Base-by-base conservation (phyloP, 2,329 filamentous ascomycete genomes). In the Curvularia verruculosa region DNA sequence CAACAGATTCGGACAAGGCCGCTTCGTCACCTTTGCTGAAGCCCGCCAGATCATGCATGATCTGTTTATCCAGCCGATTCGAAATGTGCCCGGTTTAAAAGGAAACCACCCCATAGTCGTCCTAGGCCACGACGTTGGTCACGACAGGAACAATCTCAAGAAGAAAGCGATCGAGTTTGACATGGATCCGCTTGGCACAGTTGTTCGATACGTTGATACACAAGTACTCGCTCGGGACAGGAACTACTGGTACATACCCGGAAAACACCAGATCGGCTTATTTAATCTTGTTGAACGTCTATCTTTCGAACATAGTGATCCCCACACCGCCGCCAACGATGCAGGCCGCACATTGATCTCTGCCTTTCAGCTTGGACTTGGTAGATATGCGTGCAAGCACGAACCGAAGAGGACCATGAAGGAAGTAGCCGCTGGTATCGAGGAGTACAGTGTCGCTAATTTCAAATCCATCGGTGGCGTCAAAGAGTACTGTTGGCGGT, bases 251-350 rank as follows among this genome's bases (percentile, higher is more conserved):
- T 3, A 24, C 6, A 26, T 52, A 36, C 19, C 12, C 8, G 37
- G 37, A 3, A 58, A 52, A 1, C 47, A 63, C 9, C 52, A 58
- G 6, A 61, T 67, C 10, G 61, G 66, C 0, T 47, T 70, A 6
- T 24, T 9, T 1, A 28, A 40, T 1, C 56, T 68, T 7, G 60
- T 60, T 2, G 24, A 44, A 9, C 28, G 41, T 2, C 40, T 64
- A 18, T 51, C 43, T 6, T 64, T 70, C n/a, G 44, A 59, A 5
- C 61, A 66, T 23, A 55, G 51, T 23, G 59, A 71, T 26, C 12
- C 61, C 5, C 68, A 71, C 46, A 68, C 67, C 1, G 67, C 67
- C 1, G 56, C 59, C 12, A 70, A 71, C 43, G 67, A 70, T 34
- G 58, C 48, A 0, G 68, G 59, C 1, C 59, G 66, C 2, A 72